Conservation (phyloP, 1,139 yeast species). For the Barnettozyma hawaiiensis region DNA sequence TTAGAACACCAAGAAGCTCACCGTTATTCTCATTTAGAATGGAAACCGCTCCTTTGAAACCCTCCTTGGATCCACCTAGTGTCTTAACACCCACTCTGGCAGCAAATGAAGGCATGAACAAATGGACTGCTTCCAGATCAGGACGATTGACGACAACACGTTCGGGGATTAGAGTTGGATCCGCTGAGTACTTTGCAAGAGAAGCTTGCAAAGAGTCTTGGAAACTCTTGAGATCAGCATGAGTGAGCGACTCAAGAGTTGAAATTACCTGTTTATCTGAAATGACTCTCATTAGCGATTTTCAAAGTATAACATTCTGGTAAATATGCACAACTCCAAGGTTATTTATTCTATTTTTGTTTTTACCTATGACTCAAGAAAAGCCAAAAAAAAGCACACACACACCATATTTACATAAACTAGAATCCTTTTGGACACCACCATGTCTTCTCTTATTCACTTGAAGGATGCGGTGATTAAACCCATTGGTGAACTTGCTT, state of each 20-base stretch:
- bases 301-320: too few species aligned
- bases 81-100: slow-evolving; percentile 38
- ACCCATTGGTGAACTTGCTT: slow-evolving; percentile 7
- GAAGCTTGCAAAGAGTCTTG: slow-evolving; percentile 26
- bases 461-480: slow-evolving; percentile 20
- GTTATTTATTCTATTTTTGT: background rate
- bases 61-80: slow-evolving; percentile 46
- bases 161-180: slow-evolving; percentile 33
- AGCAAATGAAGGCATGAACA: slow-evolving; percentile 60
- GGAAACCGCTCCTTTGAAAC: slow-evolving; percentile 46
- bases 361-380: background rate
- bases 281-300: slow-evolving; percentile 31
- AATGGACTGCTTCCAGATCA: slow-evolving; percentile 37
- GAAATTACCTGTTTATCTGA: slow-evolving; percentile 23
- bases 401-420: too few species aligned
- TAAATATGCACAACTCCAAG: background rate
- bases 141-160: slow-evolving; percentile 34
- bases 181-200: slow-evolving; percentile 26
- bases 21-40: slow-evolving; percentile 49
- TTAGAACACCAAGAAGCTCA: slow-evolving; percentile 45
- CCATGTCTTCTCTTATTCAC: slow-evolving; percentile 14
- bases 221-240: slow-evolving; percentile 17
- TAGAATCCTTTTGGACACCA: too few species aligned
- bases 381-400: too few species aligned
- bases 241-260: slow-evolving; percentile 17